Evolutionary conservation across 2,329 filamentous ascomycete species (phyloP), one percentile per base, ranked within the genome.

Genomic region (Alternaria hordeiaustralica): DNA sequence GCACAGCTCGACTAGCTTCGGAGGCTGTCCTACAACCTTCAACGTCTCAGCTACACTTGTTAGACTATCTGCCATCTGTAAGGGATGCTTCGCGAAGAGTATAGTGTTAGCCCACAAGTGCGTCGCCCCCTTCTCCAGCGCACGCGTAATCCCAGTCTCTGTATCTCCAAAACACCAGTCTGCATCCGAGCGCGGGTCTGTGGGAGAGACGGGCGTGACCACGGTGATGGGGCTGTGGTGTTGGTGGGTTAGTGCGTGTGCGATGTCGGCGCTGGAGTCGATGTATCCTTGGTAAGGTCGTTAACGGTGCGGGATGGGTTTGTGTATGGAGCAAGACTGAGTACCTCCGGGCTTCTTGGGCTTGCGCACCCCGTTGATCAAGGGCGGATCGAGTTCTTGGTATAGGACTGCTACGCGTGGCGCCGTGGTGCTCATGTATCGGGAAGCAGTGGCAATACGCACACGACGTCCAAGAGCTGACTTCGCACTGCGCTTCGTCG

Each of bases 371-470:
- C 45, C 45, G 0, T 47, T 2, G 5, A 26, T 47, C 0, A 47
- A 1, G 0, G 23, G 45, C 18, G 3, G 1, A 13, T 9, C 44
- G 6, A 18, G 45, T 47, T 26, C 45, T 9, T 47, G 45, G 5
- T 47, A 26, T 10, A 26, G 45, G 5, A 47, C 45, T n/a, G 15
- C 45, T n/a, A 47, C 45, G n/a, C 23, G 45, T 47, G 23, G 45
- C 23, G 21, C 25, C 1, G 23, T 47, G 45, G 23, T 18, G 15
- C 5, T 18, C 11, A 26, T 47, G 5, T 18, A 10, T 11, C 15
- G 45, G 11, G 9, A 4, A 0, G 45, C 4, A 18, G 45, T 3
- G 3, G 45, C 7, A 0, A n/a, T 5, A 12, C 0, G 2, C 3
- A 15, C 15, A 1, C 4, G 11, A 15, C 5, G 15, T 12, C 2